Evolutionary conservation across 2,329 filamentous ascomycete species (phyloP).

Genomic region (Acarospora socialis): DNA sequence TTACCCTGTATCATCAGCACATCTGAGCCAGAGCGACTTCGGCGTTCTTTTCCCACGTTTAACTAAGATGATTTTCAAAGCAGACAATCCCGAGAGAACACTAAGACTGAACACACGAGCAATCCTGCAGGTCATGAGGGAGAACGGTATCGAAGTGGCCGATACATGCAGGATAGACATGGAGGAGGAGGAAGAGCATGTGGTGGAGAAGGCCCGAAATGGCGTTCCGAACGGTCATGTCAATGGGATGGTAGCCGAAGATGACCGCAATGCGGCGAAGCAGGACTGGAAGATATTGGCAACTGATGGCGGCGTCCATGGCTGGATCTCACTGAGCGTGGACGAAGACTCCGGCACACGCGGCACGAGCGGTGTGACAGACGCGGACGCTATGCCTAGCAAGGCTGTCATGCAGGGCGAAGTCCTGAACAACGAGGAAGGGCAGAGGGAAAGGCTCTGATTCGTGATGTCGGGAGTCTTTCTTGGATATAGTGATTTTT

Average conservation of each 20-base stretch:
- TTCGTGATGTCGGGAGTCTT: too few species aligned
- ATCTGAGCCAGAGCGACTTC: conserved; percentile 73
- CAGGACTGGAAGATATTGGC: conserved; percentile 1
- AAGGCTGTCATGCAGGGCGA: conserved; percentile 3
- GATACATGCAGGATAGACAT: conserved; percentile 9
- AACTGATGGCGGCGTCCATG: background rate
- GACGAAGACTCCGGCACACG: background rate
- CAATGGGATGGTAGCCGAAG: background rate
- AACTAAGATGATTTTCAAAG: conserved; percentile 35
- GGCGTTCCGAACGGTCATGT: background rate
- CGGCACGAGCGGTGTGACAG: background rate
- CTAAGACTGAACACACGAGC: conserved; percentile 21
- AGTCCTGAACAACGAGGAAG: background rate
- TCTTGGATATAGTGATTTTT: too few species aligned
- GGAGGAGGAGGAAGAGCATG: conserved; percentile 2
- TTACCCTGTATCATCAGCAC: conserved; percentile 59
- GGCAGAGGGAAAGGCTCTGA: too few species aligned
- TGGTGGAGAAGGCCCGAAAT: background rate
- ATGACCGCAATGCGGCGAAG: background rate
- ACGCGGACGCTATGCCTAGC: background rate
- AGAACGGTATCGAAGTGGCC: conserved; percentile 10
- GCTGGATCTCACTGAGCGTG: conserved; percentile 1
- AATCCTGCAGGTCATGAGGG: conserved; percentile 16
- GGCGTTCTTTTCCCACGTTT: conserved; percentile 65
- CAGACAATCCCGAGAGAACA: conserved; percentile 22